Conservation (phyloP, 2,329 filamentous ascomycete genomes). For the Trichoderma semiorbis region DNA sequence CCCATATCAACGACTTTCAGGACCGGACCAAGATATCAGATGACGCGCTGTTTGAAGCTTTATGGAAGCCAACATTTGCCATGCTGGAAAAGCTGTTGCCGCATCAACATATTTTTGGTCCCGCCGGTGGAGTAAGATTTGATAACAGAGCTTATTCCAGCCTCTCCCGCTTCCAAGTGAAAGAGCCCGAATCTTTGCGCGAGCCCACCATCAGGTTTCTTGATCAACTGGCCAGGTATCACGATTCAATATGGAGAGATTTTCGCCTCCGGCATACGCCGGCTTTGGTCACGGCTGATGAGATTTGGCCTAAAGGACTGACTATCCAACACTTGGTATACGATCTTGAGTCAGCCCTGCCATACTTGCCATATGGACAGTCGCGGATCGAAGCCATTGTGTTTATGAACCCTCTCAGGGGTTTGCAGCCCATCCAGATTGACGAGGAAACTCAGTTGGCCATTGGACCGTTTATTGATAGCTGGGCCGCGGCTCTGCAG, state of each 20-base stretch:
- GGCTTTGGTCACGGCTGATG: neutral
- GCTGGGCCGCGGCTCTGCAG: neutral
- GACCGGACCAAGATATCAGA: neutral
- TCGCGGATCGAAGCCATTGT: neutral
- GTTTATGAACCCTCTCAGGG: neutral
- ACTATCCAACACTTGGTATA: neutral
- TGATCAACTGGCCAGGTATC: neutral
- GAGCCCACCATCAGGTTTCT: slow-evolving; percentile 3
- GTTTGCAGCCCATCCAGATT: neutral
- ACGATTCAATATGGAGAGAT: neutral
- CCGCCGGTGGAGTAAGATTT: neutral
- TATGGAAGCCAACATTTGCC: slow-evolving; percentile 9
- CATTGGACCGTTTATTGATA: neutral
- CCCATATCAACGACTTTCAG: neutral
- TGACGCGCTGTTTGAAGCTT: neutral
- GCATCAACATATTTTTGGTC: neutral
- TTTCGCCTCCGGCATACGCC: neutral
- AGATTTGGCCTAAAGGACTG: slow-evolving; percentile 6
- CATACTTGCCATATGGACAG: neutral
- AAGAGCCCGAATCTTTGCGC: neutral
- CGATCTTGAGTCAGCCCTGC: neutral
- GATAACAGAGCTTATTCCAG: neutral
- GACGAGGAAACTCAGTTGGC: neutral
- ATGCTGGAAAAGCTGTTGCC: slow-evolving; percentile 1
- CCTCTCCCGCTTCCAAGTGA: neutral